Conservation (phyloP, 345 rosid genomes). For the Populus davidiana region DNA sequence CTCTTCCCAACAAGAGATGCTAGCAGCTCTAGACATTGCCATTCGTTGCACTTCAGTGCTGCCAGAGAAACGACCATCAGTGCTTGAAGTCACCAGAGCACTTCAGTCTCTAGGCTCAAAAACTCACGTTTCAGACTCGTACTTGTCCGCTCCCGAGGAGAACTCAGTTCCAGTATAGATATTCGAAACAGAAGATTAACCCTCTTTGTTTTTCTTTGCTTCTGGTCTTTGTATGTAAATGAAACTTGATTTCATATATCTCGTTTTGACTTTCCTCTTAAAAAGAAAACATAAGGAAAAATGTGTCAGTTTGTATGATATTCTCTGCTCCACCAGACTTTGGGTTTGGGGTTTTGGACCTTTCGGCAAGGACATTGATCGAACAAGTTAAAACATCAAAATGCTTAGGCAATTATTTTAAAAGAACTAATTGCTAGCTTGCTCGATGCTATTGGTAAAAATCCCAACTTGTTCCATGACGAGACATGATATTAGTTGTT, state of each 20-base stretch:
- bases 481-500: too few relatives aligned
- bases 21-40: conserved; percentile 66
- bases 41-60: conserved; percentile 67
- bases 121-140: conserved; percentile 16
- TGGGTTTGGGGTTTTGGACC: neutral
- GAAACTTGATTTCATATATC: conserved; percentile 10
- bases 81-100: conserved; percentile 60
- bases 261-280: neutral
- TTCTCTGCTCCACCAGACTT: neutral
- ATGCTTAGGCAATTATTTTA: too few relatives aligned
- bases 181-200: neutral
- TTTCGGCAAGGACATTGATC: neutral
- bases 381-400: neutral
- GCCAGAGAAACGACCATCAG: conserved; percentile 77
- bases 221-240: conserved; percentile 13
- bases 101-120: conserved; percentile 48
- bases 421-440: too few relatives aligned
- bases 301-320: conserved; percentile 1
- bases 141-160: conserved; percentile 27
- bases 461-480: too few relatives aligned
- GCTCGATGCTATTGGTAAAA: too few relatives aligned
- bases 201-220: neutral
- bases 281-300: neutral
- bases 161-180: conserved; percentile 11
- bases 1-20: conserved; percentile 54